Conservation (phyloP, 306 rosid genomes). For the Vigna radiata region DNA sequence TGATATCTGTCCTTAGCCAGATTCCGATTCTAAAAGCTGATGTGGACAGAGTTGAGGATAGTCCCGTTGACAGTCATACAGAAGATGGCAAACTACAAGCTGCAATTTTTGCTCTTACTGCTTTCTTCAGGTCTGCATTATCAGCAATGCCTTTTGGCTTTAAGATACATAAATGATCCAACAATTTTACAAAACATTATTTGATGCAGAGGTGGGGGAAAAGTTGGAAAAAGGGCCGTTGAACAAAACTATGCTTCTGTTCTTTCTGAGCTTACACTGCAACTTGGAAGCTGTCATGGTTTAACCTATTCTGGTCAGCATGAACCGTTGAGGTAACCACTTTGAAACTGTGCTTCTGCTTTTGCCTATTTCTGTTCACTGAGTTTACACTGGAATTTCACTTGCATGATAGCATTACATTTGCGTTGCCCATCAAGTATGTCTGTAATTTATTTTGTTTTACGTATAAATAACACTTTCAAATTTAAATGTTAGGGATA, state of each 20-base stretch:
- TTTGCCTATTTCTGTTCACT: neutral
- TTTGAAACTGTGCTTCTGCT: neutral
- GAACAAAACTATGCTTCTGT: constrained; percentile 92
- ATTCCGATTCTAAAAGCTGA: constrained; percentile 65
- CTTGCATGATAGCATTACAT: constrained; percentile 30
- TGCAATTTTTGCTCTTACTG: constrained; percentile 86
- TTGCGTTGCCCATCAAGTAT: constrained; percentile 8
- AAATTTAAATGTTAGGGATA: constrained; percentile 25
- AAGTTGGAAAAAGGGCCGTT: constrained; percentile 91
- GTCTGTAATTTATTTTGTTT: neutral
- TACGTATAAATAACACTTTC: neutral
- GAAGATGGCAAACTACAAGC: constrained; percentile 82
- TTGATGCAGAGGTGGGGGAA: constrained; percentile 94
- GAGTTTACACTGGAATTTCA: neutral
- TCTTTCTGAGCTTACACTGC: constrained; percentile 91
- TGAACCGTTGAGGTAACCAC: constrained; percentile 79
- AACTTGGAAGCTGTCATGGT: constrained; percentile 92
- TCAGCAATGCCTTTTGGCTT: constrained; percentile 25
- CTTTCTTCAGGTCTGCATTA: constrained; percentile 82
- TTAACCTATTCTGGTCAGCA: constrained; percentile 75
- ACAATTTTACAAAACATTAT: constrained; percentile 29
- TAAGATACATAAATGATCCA: constrained; percentile 36
- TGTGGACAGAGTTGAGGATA: constrained; percentile 62
- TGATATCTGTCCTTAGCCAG: constrained; percentile 76
- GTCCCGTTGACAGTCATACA: constrained; percentile 64